A percentile compares a stretch with the other conserved stretches of the same genome.
phyloP scores from a whole-genome alignment of 2,329 filamentous ascomycete species.

The Colletotrichum liaoningense region DNA sequence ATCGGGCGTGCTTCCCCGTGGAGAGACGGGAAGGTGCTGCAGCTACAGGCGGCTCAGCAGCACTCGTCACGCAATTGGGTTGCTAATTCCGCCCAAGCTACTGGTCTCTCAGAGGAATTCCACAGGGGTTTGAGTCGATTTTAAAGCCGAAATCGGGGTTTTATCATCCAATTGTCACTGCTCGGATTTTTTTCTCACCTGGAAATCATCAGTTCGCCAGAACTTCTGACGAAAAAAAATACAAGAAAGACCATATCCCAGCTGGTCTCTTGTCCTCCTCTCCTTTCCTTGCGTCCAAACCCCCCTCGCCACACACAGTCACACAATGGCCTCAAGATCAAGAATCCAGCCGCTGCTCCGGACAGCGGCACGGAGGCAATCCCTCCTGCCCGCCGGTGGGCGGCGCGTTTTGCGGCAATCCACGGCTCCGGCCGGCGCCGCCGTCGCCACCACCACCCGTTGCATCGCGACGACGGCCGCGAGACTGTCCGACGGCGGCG shows the following conservation, averaged over 20 bases:
- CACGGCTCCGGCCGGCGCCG: slow-evolving; percentile 23
- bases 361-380: slow-evolving; percentile 35
- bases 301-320: neutral
- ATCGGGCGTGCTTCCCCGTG: neutral
- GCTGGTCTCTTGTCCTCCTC: neutral
- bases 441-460: slow-evolving; percentile 18
- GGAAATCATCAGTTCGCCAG: neutral
- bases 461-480: slow-evolving; percentile 31
- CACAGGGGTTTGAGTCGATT: slow-evolving; percentile 7
- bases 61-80: slow-evolving; percentile 6
- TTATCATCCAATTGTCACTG: slow-evolving; percentile 2
- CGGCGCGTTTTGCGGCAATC: slow-evolving; percentile 26
- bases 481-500: slow-evolving; percentile 21
- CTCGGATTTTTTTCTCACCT: slow-evolving; percentile 6
- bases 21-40: slow-evolving; percentile 1
- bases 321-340: slow-evolving; percentile 37
- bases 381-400: slow-evolving; percentile 26
- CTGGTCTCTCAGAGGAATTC: neutral
- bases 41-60: slow-evolving; percentile 6
- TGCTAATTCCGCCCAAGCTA: slow-evolving; percentile 7
- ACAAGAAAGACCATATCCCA: neutral
- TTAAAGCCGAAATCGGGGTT: slow-evolving; percentile 33
- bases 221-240: neutral
- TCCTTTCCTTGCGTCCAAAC: neutral
- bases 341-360: slow-evolving; percentile 36